A percentile compares a stretch with the other conserved stretches of the same genome.
Conservation (phyloP, 192 early-diverging fungal genomes). For the Podila verticillata region DNA sequence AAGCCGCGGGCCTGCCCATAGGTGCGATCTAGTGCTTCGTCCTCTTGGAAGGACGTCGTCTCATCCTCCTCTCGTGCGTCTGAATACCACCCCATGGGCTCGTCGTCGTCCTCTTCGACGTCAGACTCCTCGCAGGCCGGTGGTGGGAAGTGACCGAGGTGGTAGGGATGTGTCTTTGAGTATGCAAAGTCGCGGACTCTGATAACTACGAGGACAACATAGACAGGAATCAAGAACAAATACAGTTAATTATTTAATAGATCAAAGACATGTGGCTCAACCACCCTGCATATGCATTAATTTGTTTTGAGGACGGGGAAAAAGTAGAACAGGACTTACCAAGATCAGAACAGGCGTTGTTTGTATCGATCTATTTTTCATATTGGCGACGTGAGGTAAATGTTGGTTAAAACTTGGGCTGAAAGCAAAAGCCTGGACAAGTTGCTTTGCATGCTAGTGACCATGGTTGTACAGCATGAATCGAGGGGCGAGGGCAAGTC, state of each 20-base stretch:
- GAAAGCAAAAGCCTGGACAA: no score
- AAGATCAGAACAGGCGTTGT: no score
- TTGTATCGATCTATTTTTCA: no score
- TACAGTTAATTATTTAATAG: not conserved
- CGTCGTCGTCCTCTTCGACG: slow-evolving; percentile 28
- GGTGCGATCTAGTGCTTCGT: slow-evolving; percentile 38
- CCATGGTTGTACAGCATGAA: no score
- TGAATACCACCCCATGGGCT: slow-evolving; percentile 9
- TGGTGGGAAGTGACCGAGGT: slow-evolving; percentile 49
- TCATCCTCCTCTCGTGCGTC: slow-evolving; percentile 24
- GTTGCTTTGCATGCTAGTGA: no score
- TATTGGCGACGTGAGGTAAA: no score
- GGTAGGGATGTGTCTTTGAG: slow-evolving; percentile 45
- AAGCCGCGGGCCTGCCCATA: slow-evolving; percentile 66
- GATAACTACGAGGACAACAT: slow-evolving; percentile 26
- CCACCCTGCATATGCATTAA: no score
- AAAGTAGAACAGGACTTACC: no score
- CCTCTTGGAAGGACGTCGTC: not conserved
- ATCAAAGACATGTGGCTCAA: not conserved
- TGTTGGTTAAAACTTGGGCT: no score
- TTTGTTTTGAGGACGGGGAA: no score
- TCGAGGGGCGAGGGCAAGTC: no score
- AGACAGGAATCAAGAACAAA: not conserved
- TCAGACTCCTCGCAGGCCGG: slow-evolving; percentile 41
- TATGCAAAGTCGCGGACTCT: slow-evolving; percentile 60